A percentile compares a stretch with the other conserved stretches of the same genome.
Evolutionary conservation across 2,329 filamentous ascomycete genomes (phyloP).

Genomic region (Fusarium hostae): DNA sequence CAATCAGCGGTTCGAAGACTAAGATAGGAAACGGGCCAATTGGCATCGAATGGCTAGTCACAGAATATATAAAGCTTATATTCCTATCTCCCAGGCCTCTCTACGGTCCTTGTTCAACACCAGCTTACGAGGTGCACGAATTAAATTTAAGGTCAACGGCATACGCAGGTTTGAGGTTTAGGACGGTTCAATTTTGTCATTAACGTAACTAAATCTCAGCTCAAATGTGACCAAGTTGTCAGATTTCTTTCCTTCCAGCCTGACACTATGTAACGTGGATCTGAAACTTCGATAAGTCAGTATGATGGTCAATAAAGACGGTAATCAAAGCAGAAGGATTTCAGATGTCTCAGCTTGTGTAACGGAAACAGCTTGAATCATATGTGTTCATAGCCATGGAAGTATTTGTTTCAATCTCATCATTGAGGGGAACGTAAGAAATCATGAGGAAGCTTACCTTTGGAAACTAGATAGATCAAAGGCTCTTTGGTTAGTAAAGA

Average conservation of each 20-base stretch:
- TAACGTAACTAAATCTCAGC: rapidly evolving
- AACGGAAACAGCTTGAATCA: slow-evolving; percentile 21
- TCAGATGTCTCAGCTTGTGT: not conserved
- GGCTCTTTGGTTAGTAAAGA: rapidly evolving
- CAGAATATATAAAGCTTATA: not conserved
- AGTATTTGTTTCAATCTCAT: slow-evolving; percentile 25
- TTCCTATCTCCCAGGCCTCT: too few species aligned
- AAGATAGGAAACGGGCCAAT: not conserved
- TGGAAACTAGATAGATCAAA: not conserved
- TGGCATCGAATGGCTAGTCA: rapidly evolving
- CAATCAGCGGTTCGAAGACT: slow-evolving; percentile 13
- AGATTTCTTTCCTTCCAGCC: rapidly evolving
- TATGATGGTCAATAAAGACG: rapidly evolving
- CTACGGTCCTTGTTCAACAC: too few species aligned
- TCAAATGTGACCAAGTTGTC: rapidly evolving
- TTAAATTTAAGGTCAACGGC: rapidly evolving
- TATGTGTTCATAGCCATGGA: slow-evolving; percentile 19
- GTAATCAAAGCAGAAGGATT: rapidly evolving
- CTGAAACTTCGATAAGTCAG: not conserved
- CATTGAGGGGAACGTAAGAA: rapidly evolving
- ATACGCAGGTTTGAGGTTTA: rapidly evolving
- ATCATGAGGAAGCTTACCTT: not conserved
- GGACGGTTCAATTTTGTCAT: rapidly evolving
- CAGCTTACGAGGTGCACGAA: rapidly evolving
- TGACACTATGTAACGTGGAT: rapidly evolving